Evolutionary conservation across 164 flowering plant species (phyloP).

Genomic region (Cinnamomum micranthum): DNA sequence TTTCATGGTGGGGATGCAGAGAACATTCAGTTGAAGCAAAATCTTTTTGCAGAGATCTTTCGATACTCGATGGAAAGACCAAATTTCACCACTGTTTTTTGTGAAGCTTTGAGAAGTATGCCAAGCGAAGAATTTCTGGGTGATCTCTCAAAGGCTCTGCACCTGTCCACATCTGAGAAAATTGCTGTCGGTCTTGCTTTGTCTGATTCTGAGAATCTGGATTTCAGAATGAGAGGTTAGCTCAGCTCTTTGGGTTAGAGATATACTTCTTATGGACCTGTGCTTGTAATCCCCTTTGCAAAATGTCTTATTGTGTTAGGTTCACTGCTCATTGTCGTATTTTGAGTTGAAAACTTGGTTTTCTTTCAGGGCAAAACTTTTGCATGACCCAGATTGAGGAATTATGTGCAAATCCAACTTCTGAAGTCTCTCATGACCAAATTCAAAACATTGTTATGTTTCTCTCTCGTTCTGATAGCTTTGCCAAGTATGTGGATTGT

Average conservation of each 20-base stretch:
- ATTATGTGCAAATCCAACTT: conserved; percentile 40
- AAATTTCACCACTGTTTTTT: conserved; percentile 61
- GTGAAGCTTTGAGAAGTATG: conserved; percentile 43
- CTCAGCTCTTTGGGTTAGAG: neutral
- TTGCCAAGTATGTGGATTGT: conserved; percentile 69
- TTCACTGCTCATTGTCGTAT: neutral
- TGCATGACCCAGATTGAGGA: conserved; percentile 70
- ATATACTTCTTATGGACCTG: neutral
- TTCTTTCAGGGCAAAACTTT: conserved; percentile 65
- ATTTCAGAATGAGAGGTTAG: conserved; percentile 54
- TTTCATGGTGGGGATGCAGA: conserved; percentile 30
- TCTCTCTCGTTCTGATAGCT: conserved; percentile 66
- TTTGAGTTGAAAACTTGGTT: neutral
- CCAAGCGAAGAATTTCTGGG: conserved; percentile 47
- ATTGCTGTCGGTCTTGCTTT: conserved; percentile 81
- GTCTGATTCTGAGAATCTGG: conserved; percentile 62
- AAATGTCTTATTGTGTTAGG: neutral
- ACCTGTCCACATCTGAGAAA: conserved; percentile 61
- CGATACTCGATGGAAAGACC: conserved; percentile 55
- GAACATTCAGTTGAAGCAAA: conserved; percentile 39
- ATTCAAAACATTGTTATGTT: conserved; percentile 71
- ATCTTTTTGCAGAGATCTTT: conserved; percentile 39
- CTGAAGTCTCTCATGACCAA: conserved; percentile 46
- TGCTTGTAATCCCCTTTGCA: neutral
- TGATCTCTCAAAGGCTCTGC: conserved; percentile 50